Percentiles rank a stretch among this genome's conserved stretches.
Evolutionary conservation across 2,329 filamentous ascomycete genomes (phyloP).

Genomic region (Neonectria faginata): DNA sequence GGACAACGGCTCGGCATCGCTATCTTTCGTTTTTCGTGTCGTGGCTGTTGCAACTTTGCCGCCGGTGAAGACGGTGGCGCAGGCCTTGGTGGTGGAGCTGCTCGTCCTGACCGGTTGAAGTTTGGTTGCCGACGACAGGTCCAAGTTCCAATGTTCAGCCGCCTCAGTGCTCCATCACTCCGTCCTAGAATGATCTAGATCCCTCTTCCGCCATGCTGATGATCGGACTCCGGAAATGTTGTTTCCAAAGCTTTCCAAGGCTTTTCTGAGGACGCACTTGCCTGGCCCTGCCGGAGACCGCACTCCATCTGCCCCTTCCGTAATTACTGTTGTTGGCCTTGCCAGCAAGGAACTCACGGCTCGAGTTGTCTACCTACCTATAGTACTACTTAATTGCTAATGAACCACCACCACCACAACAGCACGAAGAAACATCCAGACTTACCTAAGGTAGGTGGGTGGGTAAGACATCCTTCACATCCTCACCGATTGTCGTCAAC

Average conservation of each 20-base stretch:
- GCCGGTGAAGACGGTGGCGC: slow-evolving; percentile 22
- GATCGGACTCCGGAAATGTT: background rate
- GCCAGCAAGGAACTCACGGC: slow-evolving; percentile 20
- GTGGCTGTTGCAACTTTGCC: slow-evolving; percentile 2
- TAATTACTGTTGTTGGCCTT: slow-evolving; percentile 7
- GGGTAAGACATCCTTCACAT: background rate
- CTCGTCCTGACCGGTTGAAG: slow-evolving; percentile 17
- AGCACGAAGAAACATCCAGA: background rate
- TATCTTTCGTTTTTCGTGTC: background rate
- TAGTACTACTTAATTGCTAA: background rate
- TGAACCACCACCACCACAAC: slow-evolving; percentile 4
- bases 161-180: slow-evolving; percentile 13
- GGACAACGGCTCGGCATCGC: background rate
- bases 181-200: slow-evolving; percentile 13
- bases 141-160: background rate
- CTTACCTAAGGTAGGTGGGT: background rate
- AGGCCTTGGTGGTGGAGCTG: slow-evolving; percentile 23
- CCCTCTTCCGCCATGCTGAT: background rate
- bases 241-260: too few relatives aligned
- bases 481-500: slow-evolving; percentile 8
- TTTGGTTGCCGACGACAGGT: slow-evolving; percentile 12
- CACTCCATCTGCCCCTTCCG: background rate
- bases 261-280: background rate
- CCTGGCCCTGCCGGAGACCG: slow-evolving; percentile 13
- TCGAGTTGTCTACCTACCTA: background rate